These are phyloP conservation scores for Geotrichum europaeum DNA, from an alignment of 1,139 yeast genomes.

Conservation along the genomic window DNA sequence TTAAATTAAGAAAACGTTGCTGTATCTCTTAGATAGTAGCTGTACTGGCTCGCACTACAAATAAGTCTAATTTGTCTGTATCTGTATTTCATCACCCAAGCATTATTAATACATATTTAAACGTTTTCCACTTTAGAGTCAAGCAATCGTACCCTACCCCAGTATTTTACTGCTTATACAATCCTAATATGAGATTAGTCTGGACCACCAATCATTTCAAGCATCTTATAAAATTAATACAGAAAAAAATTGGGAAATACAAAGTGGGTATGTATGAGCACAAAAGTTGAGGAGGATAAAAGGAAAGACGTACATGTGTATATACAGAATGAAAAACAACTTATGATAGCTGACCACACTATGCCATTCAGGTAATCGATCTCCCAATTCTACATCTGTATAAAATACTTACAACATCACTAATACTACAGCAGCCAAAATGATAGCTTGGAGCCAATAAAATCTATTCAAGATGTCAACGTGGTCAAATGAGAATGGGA, in stretches of 20 bases:
- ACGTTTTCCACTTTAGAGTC: neutral
- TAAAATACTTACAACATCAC: neutral
- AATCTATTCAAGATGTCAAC: neutral
- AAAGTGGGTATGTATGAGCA: neutral
- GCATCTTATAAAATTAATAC: neutral
- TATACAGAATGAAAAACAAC: neutral
- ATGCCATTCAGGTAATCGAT: no score
- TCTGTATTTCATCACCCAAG: neutral
- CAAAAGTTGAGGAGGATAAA: neutral
- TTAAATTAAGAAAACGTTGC: neutral
- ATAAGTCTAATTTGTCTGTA: neutral
- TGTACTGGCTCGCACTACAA: neutral
- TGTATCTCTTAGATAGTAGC: neutral
- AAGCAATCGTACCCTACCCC: neutral
- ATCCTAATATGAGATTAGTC: neutral
- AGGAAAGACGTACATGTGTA: neutral
- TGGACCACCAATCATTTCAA: neutral
- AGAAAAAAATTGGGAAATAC: neutral
- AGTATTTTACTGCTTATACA: neutral
- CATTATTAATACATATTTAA: neutral
- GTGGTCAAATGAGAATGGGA: neutral
- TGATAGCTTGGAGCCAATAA: neutral
- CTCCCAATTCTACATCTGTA: neutral
- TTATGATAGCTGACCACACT: neutral
- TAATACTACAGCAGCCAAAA: neutral